Percentiles rank a stretch among this genome's conserved stretches.
Evolutionary conservation across 2,329 filamentous ascomycete species (phyloP).

Genomic region (Xylariales sp.): DNA sequence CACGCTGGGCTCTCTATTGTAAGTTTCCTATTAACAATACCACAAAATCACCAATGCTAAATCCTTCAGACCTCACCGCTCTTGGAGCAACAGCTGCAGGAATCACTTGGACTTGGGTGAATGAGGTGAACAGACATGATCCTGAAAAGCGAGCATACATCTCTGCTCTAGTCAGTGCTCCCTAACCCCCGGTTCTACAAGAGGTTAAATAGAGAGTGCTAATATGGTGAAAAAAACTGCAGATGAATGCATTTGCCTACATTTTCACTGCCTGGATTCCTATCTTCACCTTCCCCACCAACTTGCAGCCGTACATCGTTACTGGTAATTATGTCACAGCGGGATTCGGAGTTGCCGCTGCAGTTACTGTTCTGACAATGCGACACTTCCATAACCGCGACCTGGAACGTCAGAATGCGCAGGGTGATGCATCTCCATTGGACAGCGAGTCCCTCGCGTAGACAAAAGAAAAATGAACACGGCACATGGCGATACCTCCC

Average conservation of each 20-base stretch:
- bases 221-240: no score
- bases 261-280: constrained; percentile 3
- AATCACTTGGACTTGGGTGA: constrained; percentile 2
- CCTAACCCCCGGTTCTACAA: no score
- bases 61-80: constrained; percentile 3
- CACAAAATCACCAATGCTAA: no score
- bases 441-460: neutral
- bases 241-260: constrained; percentile 3
- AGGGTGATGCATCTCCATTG: neutral
- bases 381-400: constrained; percentile 3
- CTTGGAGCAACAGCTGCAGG: constrained; percentile 1
- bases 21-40: no score
- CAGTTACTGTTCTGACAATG: neutral
- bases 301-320: constrained; percentile 1
- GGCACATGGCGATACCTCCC: no score
- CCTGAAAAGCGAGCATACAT: constrained; percentile 1
- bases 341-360: neutral
- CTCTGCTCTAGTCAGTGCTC: constrained; percentile 1
- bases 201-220: no score
- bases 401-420: constrained; percentile 1
- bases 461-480: no score
- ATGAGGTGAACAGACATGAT: constrained; percentile 2
- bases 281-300: constrained; percentile 1
- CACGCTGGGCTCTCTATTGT: constrained; percentile 2
- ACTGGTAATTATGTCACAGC: constrained; percentile 3